Conservation (phyloP, 352 stramenopile genomes). For the Globisporangium rhizosaccharum region DNA sequence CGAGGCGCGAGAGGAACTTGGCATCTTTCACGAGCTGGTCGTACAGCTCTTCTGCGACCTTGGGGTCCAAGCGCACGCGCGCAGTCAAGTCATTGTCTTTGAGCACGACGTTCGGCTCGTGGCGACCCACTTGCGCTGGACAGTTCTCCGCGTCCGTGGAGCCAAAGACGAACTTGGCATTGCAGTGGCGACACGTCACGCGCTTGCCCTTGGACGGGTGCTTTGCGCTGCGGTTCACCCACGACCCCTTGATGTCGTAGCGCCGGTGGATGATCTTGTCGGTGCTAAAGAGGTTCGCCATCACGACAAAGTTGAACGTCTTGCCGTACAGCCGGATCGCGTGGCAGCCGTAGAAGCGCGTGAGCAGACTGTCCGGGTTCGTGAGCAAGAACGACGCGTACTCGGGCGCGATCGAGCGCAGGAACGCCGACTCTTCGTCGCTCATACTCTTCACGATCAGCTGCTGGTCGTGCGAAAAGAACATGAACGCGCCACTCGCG, state of each 20-base stretch:
- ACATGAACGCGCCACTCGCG: slow-evolving; percentile 86
- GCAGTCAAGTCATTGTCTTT: slow-evolving; percentile 87
- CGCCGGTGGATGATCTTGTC: slow-evolving; percentile 80
- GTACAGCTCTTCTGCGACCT: slow-evolving; percentile 77
- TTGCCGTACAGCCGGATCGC: slow-evolving; percentile 83
- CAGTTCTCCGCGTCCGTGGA: slow-evolving; percentile 79
- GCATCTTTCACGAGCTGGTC: slow-evolving; percentile 83
- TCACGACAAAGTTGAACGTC: slow-evolving; percentile 89
- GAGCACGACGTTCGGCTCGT: slow-evolving; percentile 83
- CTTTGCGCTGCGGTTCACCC: slow-evolving; percentile 85
- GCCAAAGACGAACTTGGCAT: slow-evolving; percentile 83
- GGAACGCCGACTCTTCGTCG: slow-evolving; percentile 75
- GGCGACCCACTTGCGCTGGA: slow-evolving; percentile 62
- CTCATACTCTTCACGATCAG: slow-evolving; percentile 90
- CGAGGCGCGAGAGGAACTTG: slow-evolving; percentile 75
- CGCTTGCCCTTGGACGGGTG: slow-evolving; percentile 81
- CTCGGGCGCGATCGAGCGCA: slow-evolving; percentile 73
- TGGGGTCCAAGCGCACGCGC: slow-evolving; percentile 69
- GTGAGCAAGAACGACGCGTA: slow-evolving; percentile 80
- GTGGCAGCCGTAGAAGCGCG: slow-evolving; percentile 82
- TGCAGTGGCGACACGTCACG: slow-evolving; percentile 84
- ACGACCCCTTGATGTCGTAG: slow-evolving; percentile 88
- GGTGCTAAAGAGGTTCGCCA: slow-evolving; percentile 84
- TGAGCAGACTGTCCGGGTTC: slow-evolving; percentile 78
- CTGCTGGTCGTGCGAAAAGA: slow-evolving; percentile 86